Conservation (phyloP, 1,284 basidiomycete species). For the Microstroma glucosiphilum region DNA sequence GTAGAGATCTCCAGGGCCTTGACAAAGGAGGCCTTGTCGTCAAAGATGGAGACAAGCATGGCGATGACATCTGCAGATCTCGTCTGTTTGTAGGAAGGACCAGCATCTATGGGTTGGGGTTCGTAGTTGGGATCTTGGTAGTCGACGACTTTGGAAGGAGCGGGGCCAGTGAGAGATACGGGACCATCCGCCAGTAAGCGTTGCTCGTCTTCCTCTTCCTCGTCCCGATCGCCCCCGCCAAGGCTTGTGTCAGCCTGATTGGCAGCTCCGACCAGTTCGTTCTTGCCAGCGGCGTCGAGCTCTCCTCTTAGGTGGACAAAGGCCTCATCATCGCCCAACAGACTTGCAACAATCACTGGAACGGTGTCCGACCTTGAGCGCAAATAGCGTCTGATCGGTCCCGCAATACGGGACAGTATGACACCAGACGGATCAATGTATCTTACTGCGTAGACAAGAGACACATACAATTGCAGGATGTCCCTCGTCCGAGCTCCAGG, state of each 20-base stretch:
- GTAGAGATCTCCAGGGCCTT: constrained; percentile 43
- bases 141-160: constrained; percentile 1
- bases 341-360: constrained; percentile 38
- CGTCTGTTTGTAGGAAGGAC: constrained; percentile 35
- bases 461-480: constrained; percentile 87
- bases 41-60: constrained; percentile 47
- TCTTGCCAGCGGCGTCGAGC: constrained; percentile 19
- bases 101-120: constrained; percentile 19
- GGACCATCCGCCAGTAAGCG: constrained; percentile 4
- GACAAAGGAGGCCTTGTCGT: constrained; percentile 43
- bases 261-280: neutral
- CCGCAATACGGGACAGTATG: constrained; percentile 57
- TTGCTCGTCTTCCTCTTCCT: constrained; percentile 12
- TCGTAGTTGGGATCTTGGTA: constrained; percentile 16
- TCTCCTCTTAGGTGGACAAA: constrained; percentile 42
- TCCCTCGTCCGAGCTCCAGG: constrained; percentile 91
- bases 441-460: constrained; percentile 82
- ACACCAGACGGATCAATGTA: constrained; percentile 88
- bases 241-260: neutral
- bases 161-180: neutral
- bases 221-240: constrained; percentile 12
- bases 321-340: constrained; percentile 41
- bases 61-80: constrained; percentile 42
- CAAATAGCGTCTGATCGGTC: constrained; percentile 38
- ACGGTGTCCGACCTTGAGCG: constrained; percentile 43